Evolutionary conservation across 306 rosid genomes (phyloP), one percentile per base, ranked within the genome.

Genomic region (Prunus mume): DNA sequence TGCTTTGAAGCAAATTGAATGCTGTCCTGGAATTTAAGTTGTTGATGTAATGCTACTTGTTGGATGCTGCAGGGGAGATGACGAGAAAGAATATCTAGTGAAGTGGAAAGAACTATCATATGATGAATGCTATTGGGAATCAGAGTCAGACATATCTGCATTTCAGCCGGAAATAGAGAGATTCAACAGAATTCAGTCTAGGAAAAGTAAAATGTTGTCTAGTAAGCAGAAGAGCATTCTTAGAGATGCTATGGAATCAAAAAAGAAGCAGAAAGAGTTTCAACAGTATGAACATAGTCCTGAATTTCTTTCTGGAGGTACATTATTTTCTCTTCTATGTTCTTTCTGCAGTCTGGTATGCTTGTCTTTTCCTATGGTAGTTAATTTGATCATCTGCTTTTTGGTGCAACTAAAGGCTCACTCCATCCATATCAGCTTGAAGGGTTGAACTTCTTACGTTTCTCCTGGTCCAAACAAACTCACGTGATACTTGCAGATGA

Each of bases 401-500:
- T 85, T 60, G 66, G 76, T 43, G 79, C 79, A 73, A 79, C 60
- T 84, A 78, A 83, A 95, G 99, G 99, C 80, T 68, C 88, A 30
- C 85, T 95, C 51, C 99, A 95, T 80, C 99, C 99, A 60, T 95
- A 95, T 77, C 99, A 95, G 90, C 99, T 95, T 78, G 99, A 95
- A 85, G 99, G 99, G 76, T 85, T 95, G 90, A 95, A 95, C 86
- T 95, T 95, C 87, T 82, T 95, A 72, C 93, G 98, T 54, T 95
- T 84, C 80, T 92, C 99, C 80, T 95, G 99, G 99, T 95, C 97
- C 87, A 95, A 95, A 86, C 97, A 92, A 82, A 95, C 97, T 72
- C 99, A 95, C 75, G 99, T 95, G 58, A 92, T 95, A 84, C 97
- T 95, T 79, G 99, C 99, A 80, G 99, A 95, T 75, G 99, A 95